A percentile compares a stretch with the other conserved stretches of the same genome.
phyloP scores from a whole-genome alignment of 768 basidiomycete species.

The Macrolepiota albuminosa region DNA sequence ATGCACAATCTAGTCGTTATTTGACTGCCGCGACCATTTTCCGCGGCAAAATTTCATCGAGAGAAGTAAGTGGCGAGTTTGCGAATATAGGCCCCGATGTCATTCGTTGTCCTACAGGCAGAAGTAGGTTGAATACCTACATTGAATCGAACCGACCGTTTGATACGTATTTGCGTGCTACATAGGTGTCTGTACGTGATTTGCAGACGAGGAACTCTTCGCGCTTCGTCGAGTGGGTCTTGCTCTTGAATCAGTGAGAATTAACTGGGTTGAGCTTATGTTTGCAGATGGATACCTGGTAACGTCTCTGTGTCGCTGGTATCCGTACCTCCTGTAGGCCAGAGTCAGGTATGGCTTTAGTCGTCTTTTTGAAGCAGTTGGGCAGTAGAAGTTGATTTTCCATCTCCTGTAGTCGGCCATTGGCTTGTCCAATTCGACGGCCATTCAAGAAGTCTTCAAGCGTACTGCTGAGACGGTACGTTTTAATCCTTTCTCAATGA shows the following conservation, averaged over 20 bases:
- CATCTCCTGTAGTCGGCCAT: conserved; percentile 49
- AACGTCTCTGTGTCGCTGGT: conserved; percentile 84
- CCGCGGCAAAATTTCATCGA: conserved; percentile 75
- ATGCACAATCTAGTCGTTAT: conserved; percentile 21
- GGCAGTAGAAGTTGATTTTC: neutral
- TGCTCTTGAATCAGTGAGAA: neutral
- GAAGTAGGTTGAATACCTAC: conserved; percentile 37
- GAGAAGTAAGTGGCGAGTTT: conserved; percentile 55
- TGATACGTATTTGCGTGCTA: neutral
- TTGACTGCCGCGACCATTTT: conserved; percentile 86
- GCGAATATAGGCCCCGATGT: conserved; percentile 24
- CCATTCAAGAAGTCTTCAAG: conserved; percentile 83
- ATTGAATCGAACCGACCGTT: neutral
- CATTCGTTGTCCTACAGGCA: conserved; percentile 37
- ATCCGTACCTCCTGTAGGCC: conserved; percentile 79
- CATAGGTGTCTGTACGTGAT: conserved; percentile 65
- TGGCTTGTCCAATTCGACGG: conserved; percentile 72
- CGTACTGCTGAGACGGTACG: conserved; percentile 60
- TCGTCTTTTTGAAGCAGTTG: neutral
- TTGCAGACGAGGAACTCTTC: conserved; percentile 72
- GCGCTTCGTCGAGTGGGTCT: conserved; percentile 74
- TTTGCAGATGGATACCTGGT: conserved; percentile 79
- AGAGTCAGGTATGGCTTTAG: conserved; percentile 48
- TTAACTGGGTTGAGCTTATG: neutral
- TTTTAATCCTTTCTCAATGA: neutral